Conservation (phyloP, 2,329 filamentous ascomycete genomes). For the Talaromyces piceae region DNA sequence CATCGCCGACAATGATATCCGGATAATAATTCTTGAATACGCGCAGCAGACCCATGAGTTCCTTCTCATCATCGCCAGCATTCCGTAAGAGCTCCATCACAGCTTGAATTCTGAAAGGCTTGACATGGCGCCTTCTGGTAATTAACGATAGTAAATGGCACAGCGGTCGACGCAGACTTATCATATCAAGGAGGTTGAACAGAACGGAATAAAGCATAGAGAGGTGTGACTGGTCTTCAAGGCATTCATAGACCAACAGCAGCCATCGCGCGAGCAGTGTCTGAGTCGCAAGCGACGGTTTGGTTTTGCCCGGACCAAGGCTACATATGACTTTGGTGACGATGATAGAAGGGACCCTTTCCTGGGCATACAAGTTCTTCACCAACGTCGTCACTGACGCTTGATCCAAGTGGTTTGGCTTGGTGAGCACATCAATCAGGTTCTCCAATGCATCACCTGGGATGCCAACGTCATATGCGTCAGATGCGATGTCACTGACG, state of each 20-base stretch:
- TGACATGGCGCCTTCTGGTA: slow-evolving; percentile 74
- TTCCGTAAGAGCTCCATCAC: slow-evolving; percentile 48
- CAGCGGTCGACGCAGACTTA: slow-evolving; percentile 60
- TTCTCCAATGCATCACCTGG: slow-evolving; percentile 51
- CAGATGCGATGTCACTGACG: slow-evolving; percentile 55
- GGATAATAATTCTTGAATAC: slow-evolving; percentile 91
- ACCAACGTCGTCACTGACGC: slow-evolving; percentile 61
- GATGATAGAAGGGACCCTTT: slow-evolving; percentile 52
- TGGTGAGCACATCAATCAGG: slow-evolving; percentile 60
- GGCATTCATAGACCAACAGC: slow-evolving; percentile 63
- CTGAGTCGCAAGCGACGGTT: slow-evolving; percentile 65
- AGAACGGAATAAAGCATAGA: slow-evolving; percentile 66
- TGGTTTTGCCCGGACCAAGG: slow-evolving; percentile 69
- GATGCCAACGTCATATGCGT: slow-evolving; percentile 63
- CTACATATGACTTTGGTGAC: slow-evolving; percentile 62
- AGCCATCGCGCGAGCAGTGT: slow-evolving; percentile 69
- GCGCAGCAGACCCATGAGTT: slow-evolving; percentile 64
- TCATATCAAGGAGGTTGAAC: slow-evolving; percentile 76
- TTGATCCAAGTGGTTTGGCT: slow-evolving; percentile 66
- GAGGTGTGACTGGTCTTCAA: slow-evolving; percentile 57
- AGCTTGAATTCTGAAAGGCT: slow-evolving; percentile 72
- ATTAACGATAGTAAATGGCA: slow-evolving; percentile 74
- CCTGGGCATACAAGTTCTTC: slow-evolving; percentile 69
- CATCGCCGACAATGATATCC: slow-evolving; percentile 72
- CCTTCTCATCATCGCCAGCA: slow-evolving; percentile 60